Conservation (phyloP, 441 rosid genomes). For the Oxalis stricta region DNA sequence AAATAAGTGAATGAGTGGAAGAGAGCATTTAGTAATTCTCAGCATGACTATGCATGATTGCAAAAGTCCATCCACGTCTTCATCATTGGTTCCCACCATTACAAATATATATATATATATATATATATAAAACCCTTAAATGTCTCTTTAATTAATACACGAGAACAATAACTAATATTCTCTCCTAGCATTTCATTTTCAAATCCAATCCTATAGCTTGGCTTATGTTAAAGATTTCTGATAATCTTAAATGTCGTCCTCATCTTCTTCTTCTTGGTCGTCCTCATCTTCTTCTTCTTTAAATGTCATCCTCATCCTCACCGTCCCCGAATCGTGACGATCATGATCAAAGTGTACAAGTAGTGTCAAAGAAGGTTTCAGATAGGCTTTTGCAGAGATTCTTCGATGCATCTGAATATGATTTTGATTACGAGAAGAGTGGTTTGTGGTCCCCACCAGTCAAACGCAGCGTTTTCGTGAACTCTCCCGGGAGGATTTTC, state of each 20-base stretch:
- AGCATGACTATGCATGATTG: slow-evolving; percentile 12
- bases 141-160: not conserved
- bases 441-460: slow-evolving; percentile 81
- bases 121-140: too few relatives aligned
- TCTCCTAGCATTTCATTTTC: slow-evolving; percentile 10
- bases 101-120: too few relatives aligned
- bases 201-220: not conserved
- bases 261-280: not conserved
- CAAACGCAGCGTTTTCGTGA: slow-evolving; percentile 41
- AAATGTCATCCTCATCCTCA: slow-evolving; percentile 26
- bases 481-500: slow-evolving; percentile 39
- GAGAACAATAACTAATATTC: too few relatives aligned
- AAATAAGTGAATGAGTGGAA: too few relatives aligned
- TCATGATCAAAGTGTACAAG: slow-evolving; percentile 25
- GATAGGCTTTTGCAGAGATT: slow-evolving; percentile 53
- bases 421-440: slow-evolving; percentile 51
- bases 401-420: slow-evolving; percentile 45
- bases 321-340: slow-evolving; percentile 3
- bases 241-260: not conserved
- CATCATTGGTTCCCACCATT: slow-evolving; percentile 14
- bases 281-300: not conserved
- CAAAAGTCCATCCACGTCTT: slow-evolving; percentile 28
- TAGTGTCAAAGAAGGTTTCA: slow-evolving; percentile 49
- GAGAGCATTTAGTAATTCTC: too few relatives aligned
- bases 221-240: not conserved